Evolutionary conservation across 2,329 filamentous ascomycete genomes (phyloP).

Genomic region (Anisogramma anomala): DNA sequence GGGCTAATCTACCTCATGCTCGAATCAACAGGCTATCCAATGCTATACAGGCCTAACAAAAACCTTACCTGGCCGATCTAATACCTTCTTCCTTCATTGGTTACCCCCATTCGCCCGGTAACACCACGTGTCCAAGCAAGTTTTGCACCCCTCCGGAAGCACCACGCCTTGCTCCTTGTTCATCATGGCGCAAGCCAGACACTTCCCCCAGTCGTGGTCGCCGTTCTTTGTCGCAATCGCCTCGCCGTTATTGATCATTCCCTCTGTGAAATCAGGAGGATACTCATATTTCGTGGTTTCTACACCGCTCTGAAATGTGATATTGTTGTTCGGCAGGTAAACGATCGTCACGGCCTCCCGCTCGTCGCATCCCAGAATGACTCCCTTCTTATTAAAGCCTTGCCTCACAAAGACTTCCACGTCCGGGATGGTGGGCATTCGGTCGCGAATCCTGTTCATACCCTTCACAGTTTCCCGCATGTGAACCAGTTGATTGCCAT

Average conservation of each 20-base stretch:
- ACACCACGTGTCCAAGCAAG: constrained; percentile 4
- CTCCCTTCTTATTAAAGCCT: constrained; percentile 1
- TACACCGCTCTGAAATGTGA: constrained; percentile 4
- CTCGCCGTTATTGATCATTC: constrained; percentile 2
- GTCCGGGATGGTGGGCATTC: constrained; percentile 1
- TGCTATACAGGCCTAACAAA: too few relatives aligned
- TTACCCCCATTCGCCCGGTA: too few relatives aligned
- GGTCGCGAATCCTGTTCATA: neutral
- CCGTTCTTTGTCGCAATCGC: constrained; percentile 2
- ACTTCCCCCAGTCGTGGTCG: neutral
- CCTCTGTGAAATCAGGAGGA: neutral
- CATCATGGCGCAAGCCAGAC: constrained; percentile 5
- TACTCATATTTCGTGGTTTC: neutral
- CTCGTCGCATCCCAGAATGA: constrained; percentile 4
- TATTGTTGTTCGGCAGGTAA: constrained; percentile 4
- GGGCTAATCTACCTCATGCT: too few relatives aligned
- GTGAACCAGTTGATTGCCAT: neutral
- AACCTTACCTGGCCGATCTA: too few relatives aligned
- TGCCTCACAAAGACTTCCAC: neutral
- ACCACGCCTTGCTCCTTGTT: constrained; percentile 1
- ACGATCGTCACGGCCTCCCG: constrained; percentile 5
- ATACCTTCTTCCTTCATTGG: too few relatives aligned
- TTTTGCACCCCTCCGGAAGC: constrained; percentile 3
- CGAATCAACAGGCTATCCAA: too few relatives aligned
- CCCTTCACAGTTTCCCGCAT: neutral